Evolutionary conservation across 306 rosid genomes (phyloP).

Genomic region (Cucumis hystrix): DNA sequence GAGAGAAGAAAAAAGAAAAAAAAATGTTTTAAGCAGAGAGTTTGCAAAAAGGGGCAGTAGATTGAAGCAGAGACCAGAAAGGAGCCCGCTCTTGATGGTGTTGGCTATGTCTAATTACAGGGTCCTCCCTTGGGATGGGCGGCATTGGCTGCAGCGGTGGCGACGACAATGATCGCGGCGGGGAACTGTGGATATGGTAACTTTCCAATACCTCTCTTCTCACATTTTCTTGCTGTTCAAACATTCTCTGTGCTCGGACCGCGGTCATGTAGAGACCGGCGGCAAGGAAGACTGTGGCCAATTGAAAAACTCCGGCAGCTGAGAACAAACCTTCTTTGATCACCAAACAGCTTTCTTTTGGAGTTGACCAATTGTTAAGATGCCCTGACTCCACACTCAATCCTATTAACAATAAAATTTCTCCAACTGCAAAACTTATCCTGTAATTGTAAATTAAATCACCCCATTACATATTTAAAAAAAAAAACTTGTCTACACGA

Average conservation of each 20-base stretch:
- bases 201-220: conserved; percentile 40
- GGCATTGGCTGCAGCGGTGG: conserved; percentile 28
- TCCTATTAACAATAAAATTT: conserved; percentile 58
- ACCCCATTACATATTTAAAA: too few species aligned
- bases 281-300: conserved; percentile 59
- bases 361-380: conserved; percentile 54
- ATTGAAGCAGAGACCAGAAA: conserved; percentile 11
- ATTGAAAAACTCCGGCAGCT: conserved; percentile 57
- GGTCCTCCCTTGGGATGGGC: conserved; percentile 50
- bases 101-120: conserved; percentile 24
- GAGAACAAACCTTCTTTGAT: conserved; percentile 57
- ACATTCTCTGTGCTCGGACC: conserved; percentile 41
- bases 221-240: conserved; percentile 31
- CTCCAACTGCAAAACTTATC: conserved; percentile 83
- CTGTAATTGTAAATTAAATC: conserved; percentile 12
- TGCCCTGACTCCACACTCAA: conserved; percentile 79
- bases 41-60: conserved; percentile 39
- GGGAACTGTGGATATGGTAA: conserved; percentile 45
- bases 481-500: too few species aligned
- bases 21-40: not conserved
- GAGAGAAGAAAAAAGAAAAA: not conserved
- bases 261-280: conserved; percentile 68
- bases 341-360: conserved; percentile 39
- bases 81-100: not conserved
- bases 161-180: conserved; percentile 30